Evolutionary conservation across 139 green algal genomes (phyloP), one percentile per base, ranked within the genome.

Genomic region (Chlamydomonas sphaeroides): DNA sequence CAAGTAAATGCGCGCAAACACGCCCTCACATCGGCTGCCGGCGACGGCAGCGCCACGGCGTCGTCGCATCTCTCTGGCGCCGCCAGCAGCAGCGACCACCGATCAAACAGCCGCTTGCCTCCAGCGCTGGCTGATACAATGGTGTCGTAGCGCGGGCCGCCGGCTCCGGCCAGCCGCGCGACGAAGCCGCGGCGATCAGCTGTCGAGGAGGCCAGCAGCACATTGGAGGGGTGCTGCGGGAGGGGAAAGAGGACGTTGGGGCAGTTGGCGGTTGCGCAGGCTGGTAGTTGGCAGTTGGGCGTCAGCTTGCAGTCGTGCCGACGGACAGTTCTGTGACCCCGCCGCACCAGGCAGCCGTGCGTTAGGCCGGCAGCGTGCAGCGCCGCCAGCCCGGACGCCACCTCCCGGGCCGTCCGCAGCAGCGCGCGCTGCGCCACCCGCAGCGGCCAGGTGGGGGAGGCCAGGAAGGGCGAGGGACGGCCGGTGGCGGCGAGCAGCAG

Each of bases 291-390:
- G n/a, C n/a, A n/a, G n/a, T n/a, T n/a, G n/a, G n/a, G n/a, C n/a
- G n/a, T n/a, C n/a, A n/a, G n/a, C n/a, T n/a, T n/a, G n/a, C n/a
- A n/a, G n/a, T n/a, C n/a, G n/a, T n/a, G n/a, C n/a, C n/a, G n/a
- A n/a, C n/a, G n/a, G n/a, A n/a, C n/a, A n/a, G n/a, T n/a, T n/a
- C n/a, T n/a, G n/a, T n/a, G n/a, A n/a, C n/a, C n/a, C n/a, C n/a
- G n/a, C 15, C 15, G 15, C 48, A 15, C n/a, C 45, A 53, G 45
- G 11, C 11, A 53, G 45, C 53, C 53, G 53, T 62, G 53, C 53
- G 53, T 30, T 5, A 62, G 93, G 88, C 80, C 85, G 23, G 67
- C 28, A 8, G 68, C 65, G 69, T 95, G 92, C 28, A 94, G 83
- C 79, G 93, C 51, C 33, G 63, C 23, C 39, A 87, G 53, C 21